Evolutionary conservation across 352 stramenopile genomes (phyloP).

Genomic region (Globisporangium camurandrum): DNA sequence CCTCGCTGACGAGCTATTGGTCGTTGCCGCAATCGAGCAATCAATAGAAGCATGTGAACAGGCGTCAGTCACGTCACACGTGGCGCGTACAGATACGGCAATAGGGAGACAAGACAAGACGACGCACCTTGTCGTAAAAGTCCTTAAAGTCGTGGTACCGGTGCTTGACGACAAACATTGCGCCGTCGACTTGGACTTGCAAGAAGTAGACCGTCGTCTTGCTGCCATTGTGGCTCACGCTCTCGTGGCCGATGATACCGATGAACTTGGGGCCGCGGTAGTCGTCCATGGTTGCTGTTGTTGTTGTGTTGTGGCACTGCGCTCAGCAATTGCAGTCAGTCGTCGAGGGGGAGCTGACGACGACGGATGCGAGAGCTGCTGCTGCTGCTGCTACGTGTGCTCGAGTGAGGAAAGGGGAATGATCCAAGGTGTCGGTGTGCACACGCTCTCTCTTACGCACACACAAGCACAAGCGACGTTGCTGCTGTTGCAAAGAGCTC

Average conservation of each 20-base stretch:
- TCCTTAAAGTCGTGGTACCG: constrained; percentile 88
- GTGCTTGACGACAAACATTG: constrained; percentile 76
- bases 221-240: constrained; percentile 79
- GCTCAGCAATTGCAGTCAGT: too few relatives aligned
- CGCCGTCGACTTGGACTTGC: constrained; percentile 66
- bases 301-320: not conserved
- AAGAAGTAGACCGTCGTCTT: constrained; percentile 86
- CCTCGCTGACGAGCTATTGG: constrained; percentile 56
- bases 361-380: too few relatives aligned
- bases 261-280: constrained; percentile 71
- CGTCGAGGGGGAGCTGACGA: too few relatives aligned
- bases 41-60: too few relatives aligned
- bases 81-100: not conserved
- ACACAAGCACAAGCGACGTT: too few relatives aligned
- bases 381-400: too few relatives aligned
- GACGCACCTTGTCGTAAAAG: constrained; percentile 71
- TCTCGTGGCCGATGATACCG: constrained; percentile 82
- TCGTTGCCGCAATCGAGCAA: too few relatives aligned
- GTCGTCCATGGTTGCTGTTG: constrained; percentile 28
- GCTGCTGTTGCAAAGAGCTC: too few relatives aligned
- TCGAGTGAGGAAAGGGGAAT: too few relatives aligned
- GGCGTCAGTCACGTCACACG: not conserved
- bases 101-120: not conserved
- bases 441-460: too few relatives aligned
- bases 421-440: too few relatives aligned